Evolutionary conservation across 768 basidiomycete genomes (phyloP), one percentile per base, ranked within the genome.

Genomic region (Agaricus bisporus): DNA sequence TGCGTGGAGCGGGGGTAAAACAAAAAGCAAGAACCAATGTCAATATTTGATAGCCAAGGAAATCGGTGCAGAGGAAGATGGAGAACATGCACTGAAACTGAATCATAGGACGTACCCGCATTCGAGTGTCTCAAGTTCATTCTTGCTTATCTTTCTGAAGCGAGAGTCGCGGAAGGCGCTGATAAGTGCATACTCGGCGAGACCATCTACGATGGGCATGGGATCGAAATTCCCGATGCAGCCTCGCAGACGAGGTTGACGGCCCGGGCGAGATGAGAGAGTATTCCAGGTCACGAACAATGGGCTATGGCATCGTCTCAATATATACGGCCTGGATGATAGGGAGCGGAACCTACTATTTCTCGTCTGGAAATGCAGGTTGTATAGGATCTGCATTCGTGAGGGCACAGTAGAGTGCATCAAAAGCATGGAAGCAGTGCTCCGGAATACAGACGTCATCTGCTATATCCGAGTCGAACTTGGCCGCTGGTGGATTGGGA

Each of bases 221-320:
- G 90, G 77, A 32, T 86, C 82, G 63, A 99, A 99, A 68, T 81
- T 93, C 63, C 95, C 95, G 61, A 99, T 98, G 71, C 95, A 99
- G 44, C 95, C 95, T 49, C 95, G 74, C 57, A 99, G 74, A 55
- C 80, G 76, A 42, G 82, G 75, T 18, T 79, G 66, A 54, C 81
- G 78, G 29, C 82, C 83, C 17, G 81, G 71, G 53, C 80, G 82
- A 54, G 75, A 76, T 29, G 80, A 75, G 55, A 78, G 79, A 42
- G 81, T 86, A 69, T 92, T 94, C 95, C 95, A 99, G 5, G 95
- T 98, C 29, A 98, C 92, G 68, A 99, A 99, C 51, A 99, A 75
- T 11, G 95, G 93, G 69, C 92, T 93, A 58, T 41, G 35, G 46
- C 29, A 41, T 14, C 36, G 20, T 52, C 35, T 41, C 37, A 22